Evolutionary conservation across 2,329 filamentous ascomycete species (phyloP), one percentile per base, ranked within the genome.

Genomic region (Calycina herbarum): DNA sequence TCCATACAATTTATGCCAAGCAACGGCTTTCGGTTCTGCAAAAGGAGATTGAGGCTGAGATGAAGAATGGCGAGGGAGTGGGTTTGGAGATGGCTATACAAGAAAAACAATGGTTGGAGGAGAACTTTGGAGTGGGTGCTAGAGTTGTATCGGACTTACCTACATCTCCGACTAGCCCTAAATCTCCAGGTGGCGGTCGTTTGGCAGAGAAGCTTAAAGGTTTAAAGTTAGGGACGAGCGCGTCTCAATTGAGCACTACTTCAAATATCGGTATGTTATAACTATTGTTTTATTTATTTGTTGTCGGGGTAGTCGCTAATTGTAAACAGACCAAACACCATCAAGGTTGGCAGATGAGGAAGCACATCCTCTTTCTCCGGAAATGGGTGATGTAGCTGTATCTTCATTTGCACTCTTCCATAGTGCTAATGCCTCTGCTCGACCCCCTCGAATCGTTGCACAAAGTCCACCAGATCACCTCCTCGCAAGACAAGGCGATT

Each of bases 1-100:
- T 97, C 66, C 94, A 76, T 75, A 96, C 92, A 1, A 87, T 94
- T 65, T 97, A 94, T 93, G 94, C 92, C 20, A 93, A 93, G 81
- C 89, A 91, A 77, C 83, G 93, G 54, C 80, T 97, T 27, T 86
- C 87, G 38, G 88, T 91, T 68, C 80, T 97, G 59, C 86, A 93
- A 61, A 83, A 83, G 65, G 93, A 97, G 80, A 94, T 96, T 71
- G 86, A 85, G 10, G 80, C 81, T 7, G 93, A 96, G 79, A 85
- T 89, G 74, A 84, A 84, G 71, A 96, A 96, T 74, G 84, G 85
- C 13, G 93, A 97, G 79, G 91, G 93, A 24, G 86, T 97, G 20
- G 93, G 91, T 1, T 79, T 96, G 64, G 87, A 92, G 75, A 96
- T 96, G 89, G 92, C 90, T 0, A 77, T 92, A 59, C 87, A 92